phyloP scores from a whole-genome alignment of 1,284 basidiomycete genomes.

The Sanghuangporus weigelae region DNA sequence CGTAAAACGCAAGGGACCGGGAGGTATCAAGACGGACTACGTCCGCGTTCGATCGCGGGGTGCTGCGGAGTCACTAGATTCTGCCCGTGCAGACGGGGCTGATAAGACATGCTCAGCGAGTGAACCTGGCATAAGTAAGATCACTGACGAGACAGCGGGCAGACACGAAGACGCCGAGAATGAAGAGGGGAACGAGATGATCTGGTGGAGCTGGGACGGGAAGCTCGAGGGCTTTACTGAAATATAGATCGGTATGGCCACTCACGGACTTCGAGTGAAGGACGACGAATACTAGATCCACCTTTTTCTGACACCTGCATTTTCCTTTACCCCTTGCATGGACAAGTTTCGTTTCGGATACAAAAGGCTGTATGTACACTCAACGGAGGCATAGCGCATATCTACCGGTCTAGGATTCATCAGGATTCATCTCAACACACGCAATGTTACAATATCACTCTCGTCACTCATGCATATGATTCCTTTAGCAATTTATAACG shows the following conservation, averaged over 20 bases:
- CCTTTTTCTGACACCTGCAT: no score
- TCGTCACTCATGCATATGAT: no score
- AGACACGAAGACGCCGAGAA: slow-evolving; percentile 8
- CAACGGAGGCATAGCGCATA: no score
- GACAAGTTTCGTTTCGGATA: no score
- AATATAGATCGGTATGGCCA: background rate
- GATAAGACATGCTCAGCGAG: background rate
- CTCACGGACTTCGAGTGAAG: background rate
- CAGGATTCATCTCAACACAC: no score
- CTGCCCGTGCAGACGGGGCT: background rate
- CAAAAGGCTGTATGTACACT: no score
- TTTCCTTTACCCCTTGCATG: no score
- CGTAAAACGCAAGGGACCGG: slow-evolving; percentile 12
- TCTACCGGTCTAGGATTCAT: no score
- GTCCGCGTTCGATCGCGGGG: slow-evolving; percentile 43
- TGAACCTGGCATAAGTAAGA: background rate
- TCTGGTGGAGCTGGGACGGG: slow-evolving; percentile 19
- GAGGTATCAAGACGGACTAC: slow-evolving; percentile 46
- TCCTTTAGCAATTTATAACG: no score
- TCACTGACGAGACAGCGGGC: background rate
- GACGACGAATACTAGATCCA: background rate
- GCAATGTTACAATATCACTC: no score
- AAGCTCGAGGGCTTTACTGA: slow-evolving; percentile 16
- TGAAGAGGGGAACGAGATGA: slow-evolving; percentile 12
- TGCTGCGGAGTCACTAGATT: background rate